Evolutionary conservation across 495 filamentous ascomycete species (phyloP), one percentile per base, ranked within the genome.

Genomic region (Talaromyces liani): DNA sequence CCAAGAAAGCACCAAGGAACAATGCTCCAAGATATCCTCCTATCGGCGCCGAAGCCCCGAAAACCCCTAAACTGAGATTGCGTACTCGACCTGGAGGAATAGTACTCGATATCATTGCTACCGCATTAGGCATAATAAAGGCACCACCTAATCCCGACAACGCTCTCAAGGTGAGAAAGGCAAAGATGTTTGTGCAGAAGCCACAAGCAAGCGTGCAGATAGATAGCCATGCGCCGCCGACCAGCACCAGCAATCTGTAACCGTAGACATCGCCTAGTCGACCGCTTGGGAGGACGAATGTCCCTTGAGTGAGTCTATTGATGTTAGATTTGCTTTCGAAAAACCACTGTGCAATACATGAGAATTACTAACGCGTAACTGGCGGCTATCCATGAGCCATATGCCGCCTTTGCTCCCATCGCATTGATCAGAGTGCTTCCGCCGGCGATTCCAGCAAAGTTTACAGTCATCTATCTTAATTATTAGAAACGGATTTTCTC

Each of bases 201-300:
- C 71, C 77, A 36, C 68, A 74, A 7, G 69, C 67, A 1, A 82
- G 63, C 1, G 73, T 71, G 49, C 71, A 80, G 6, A 80, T 8
- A 20, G 72, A 63, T 29, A 75, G 75, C 70, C 73, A 74, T 3
- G 69, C 63, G 6, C 75, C 72, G 7, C 78, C 82, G 10, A 73
- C 56, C 0, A 79, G 57, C 0, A 83, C 60, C 27, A 79, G 67
- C 10, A 75, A 74, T 63, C 78, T 79, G 63, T 84, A 80, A 5
- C 80, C 82, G 65, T 75, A 79, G 3, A 84, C 73, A 27, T 76
- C 77, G 10, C 82, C 81, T 20, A 83, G 67, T 12, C 81, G 75
- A 34, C 82, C 82, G 47, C 75, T 73, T 9, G 80, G 69, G 3
- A 80, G 62, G 3, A 83, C 82, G 62, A 82, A 82, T 10, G 80